Conservation (phyloP, 1,284 basidiomycete species). For the Ceratobasidium sp. region DNA sequence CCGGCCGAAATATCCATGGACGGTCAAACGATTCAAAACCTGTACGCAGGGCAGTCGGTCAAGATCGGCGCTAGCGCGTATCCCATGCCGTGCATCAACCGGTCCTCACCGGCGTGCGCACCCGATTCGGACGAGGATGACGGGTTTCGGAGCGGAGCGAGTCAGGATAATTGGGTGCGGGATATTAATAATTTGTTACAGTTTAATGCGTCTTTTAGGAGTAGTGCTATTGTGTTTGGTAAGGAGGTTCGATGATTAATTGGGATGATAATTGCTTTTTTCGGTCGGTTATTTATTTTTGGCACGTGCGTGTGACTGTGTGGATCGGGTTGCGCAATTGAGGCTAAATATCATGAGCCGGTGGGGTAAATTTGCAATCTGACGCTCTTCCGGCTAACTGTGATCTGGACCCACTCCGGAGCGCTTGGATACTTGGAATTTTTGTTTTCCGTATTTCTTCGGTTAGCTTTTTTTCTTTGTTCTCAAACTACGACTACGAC, state of each 20-base stretch:
- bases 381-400: no score
- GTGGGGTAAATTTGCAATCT: conserved; percentile 13
- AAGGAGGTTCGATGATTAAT: not conserved
- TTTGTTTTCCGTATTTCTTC: no score
- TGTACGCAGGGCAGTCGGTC: conserved; percentile 88
- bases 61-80: conserved; percentile 87
- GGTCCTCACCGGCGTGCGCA: conserved; percentile 67
- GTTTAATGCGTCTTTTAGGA: conserved; percentile 92
- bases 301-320: not conserved
- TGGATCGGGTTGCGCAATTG: not conserved
- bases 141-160: conserved; percentile 25
- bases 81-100: conserved; percentile 93
- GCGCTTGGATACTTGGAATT: not conserved
- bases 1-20: conserved; percentile 94
- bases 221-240: conserved; percentile 67
- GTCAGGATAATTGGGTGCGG: conserved; percentile 88
- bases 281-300: no score
- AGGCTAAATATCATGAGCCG: not conserved
- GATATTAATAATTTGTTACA: conserved; percentile 95
- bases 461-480: not conserved
- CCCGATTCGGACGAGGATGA: conserved; percentile 69
- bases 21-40: conserved; percentile 84
- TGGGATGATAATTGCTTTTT: no score
- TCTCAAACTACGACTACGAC: no score
- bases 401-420: conserved; percentile 11